Evolutionary conservation across 805 yeast genomes (phyloP).

Genomic region (Kregervanrija delftensis): DNA sequence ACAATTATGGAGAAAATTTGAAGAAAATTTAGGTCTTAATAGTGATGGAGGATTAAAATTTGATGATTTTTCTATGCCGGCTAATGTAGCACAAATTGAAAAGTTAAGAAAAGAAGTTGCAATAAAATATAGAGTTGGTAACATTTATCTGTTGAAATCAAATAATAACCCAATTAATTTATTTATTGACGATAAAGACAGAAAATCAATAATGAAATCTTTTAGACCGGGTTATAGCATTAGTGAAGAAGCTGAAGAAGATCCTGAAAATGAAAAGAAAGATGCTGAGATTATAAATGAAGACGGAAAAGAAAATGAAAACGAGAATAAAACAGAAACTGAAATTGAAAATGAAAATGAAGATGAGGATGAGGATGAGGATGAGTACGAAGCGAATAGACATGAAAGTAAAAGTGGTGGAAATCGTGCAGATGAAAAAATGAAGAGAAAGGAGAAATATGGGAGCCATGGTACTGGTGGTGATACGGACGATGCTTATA

Average conservation of each 20-base stretch:
- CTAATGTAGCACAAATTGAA: constrained; percentile 2
- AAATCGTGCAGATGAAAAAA: too few relatives aligned
- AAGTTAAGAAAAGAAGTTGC: constrained; percentile 6
- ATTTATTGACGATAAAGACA: constrained; percentile 4
- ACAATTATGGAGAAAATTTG: constrained; percentile 10
- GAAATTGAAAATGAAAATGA: not conserved
- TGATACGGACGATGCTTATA: not conserved
- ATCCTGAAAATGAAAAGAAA: constrained; percentile 1
- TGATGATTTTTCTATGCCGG: constrained; percentile 2
- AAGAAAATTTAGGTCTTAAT: constrained; percentile 8
- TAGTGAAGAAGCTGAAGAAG: not conserved
- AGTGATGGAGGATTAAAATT: constrained; percentile 10
- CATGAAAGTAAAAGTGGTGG: not conserved
- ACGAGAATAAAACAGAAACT: not conserved
- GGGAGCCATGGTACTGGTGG: not conserved
- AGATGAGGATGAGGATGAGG: not conserved
- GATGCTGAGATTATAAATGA: not conserved
- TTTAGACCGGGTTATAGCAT: not conserved
- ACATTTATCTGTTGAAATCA: constrained; percentile 7
- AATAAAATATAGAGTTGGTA: constrained; percentile 6
- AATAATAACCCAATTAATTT: constrained; percentile 8
- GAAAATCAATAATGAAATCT: not conserved
- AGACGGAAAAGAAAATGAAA: not conserved
- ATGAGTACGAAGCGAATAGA: not conserved
- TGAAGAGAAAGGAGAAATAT: too few relatives aligned